phyloP scores from a whole-genome alignment of 1,284 basidiomycete genomes.

The Fomitopsis schrenkii region DNA sequence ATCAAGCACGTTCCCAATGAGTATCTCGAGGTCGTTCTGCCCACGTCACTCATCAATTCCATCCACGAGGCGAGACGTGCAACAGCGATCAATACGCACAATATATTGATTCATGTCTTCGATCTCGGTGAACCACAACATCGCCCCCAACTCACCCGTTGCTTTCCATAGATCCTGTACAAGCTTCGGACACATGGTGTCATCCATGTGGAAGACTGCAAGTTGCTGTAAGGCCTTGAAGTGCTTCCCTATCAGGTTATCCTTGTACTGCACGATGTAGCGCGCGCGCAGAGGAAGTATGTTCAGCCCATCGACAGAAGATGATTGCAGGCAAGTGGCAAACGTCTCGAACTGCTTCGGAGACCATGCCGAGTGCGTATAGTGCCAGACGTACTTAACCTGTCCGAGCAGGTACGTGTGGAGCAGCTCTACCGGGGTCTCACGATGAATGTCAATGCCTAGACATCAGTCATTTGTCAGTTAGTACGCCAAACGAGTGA shows the following conservation, averaged over 20 bases:
- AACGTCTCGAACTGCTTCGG: slow-evolving; percentile 5
- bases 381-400: slow-evolving; percentile 31
- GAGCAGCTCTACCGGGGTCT: slow-evolving; percentile 30
- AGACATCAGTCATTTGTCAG: too few species aligned
- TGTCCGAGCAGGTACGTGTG: slow-evolving; percentile 33
- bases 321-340: slow-evolving; percentile 10
- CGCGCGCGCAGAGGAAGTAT: slow-evolving; percentile 16
- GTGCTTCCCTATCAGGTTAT: slow-evolving; percentile 19
- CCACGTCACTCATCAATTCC: not conserved
- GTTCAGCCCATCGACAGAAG: slow-evolving; percentile 13
- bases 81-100: slow-evolving; percentile 18
- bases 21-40: slow-evolving; percentile 10
- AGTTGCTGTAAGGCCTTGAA: slow-evolving; percentile 19
- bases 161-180: slow-evolving; percentile 21
- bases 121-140: slow-evolving; percentile 35
- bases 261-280: slow-evolving; percentile 22
- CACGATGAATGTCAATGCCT: not conserved
- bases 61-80: too few species aligned
- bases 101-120: slow-evolving; percentile 26
- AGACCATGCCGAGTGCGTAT: slow-evolving; percentile 10
- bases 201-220: slow-evolving; percentile 17
- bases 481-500: not conserved
- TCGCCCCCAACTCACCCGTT: slow-evolving; percentile 26
- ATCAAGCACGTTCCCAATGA: slow-evolving; percentile 16
- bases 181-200: slow-evolving; percentile 11